Evolutionary conservation across 768 basidiomycete species (phyloP).

Genomic region (Boletus sensibilis): DNA sequence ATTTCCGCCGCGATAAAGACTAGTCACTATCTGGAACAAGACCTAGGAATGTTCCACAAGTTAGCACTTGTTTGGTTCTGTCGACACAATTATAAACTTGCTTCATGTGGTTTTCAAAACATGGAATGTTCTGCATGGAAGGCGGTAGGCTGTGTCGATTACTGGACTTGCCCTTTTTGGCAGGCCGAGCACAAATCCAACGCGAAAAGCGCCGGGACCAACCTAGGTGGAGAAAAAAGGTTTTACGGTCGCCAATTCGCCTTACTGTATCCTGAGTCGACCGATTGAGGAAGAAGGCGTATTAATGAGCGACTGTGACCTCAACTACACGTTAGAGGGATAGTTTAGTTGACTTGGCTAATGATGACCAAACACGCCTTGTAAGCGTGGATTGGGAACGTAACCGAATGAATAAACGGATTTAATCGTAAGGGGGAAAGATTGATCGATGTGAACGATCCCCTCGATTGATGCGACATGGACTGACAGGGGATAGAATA

Average conservation of each 20-base stretch:
- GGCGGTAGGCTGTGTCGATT: slow-evolving; percentile 17
- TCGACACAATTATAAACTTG: slow-evolving; percentile 20
- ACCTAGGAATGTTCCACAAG: slow-evolving; percentile 1
- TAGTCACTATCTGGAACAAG: neutral
- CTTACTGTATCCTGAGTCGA: neutral
- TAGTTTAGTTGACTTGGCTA: neutral
- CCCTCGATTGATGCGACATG: slow-evolving; percentile 1
- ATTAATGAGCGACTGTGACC: neutral
- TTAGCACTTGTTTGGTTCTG: slow-evolving; percentile 21
- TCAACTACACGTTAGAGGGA: neutral
- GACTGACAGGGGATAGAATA: neutral
- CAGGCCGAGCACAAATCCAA: neutral
- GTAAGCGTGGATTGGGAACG: slow-evolving; percentile 14
- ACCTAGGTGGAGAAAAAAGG: neutral
- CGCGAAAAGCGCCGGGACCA: neutral
- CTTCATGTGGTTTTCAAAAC: neutral
- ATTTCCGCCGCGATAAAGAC: slow-evolving; percentile 18
- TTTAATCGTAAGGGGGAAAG: neutral
- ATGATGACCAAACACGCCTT: slow-evolving; percentile 12
- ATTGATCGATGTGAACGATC: slow-evolving; percentile 1
- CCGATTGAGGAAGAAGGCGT: neutral
- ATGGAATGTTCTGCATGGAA: slow-evolving; percentile 30
- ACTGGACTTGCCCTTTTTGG: slow-evolving; percentile 18
- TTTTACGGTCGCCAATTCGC: neutral
- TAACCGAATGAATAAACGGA: neutral